phyloP scores from a whole-genome alignment of 495 filamentous ascomycete species.

The Penicillium argentinense region DNA sequence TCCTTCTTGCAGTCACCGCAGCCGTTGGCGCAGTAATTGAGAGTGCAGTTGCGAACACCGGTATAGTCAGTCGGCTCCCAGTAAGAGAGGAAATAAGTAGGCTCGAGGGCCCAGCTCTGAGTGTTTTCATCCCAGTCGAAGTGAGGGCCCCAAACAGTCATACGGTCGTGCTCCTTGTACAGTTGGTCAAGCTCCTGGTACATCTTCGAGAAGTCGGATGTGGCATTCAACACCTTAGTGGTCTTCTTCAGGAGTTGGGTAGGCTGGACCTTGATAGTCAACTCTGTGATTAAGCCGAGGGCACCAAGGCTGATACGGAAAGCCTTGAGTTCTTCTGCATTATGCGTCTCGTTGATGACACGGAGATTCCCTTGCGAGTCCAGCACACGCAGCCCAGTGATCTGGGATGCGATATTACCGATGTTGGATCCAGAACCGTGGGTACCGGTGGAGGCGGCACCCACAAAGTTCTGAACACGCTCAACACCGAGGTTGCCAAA shows the following conservation, averaged over 20 bases:
- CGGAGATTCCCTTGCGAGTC: conserved; percentile 14
- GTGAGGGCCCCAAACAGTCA: conserved; percentile 18
- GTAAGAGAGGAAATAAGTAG: conserved; percentile 8
- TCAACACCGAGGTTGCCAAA: conserved; percentile 18
- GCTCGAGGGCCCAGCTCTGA: conserved; percentile 8
- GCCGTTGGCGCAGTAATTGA: conserved; percentile 23
- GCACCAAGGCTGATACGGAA: conserved; percentile 22
- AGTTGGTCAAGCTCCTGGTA: conserved; percentile 15
- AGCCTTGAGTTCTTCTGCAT: conserved; percentile 20
- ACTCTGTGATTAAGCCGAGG: conserved; percentile 20
- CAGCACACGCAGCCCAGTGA: conserved; percentile 17
- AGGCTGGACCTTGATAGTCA: conserved; percentile 19
- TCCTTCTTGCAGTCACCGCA: conserved; percentile 20
- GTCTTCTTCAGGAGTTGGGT: conserved; percentile 16
- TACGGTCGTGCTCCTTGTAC: conserved; percentile 13
- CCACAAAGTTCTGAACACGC: conserved; percentile 21
- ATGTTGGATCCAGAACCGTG: conserved; percentile 15
- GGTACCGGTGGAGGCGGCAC: conserved; percentile 20
- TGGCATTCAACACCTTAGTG: conserved; percentile 15
- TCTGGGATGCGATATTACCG: conserved; percentile 16
- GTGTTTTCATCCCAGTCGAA: conserved; percentile 14
- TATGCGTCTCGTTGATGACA: conserved; percentile 9
- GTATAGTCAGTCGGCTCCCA: conserved; percentile 23
- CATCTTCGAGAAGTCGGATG: conserved; percentile 13
- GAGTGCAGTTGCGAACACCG: conserved; percentile 18